Conservation (phyloP, 768 basidiomycete genomes). For the Leccinum longicurvipes region DNA sequence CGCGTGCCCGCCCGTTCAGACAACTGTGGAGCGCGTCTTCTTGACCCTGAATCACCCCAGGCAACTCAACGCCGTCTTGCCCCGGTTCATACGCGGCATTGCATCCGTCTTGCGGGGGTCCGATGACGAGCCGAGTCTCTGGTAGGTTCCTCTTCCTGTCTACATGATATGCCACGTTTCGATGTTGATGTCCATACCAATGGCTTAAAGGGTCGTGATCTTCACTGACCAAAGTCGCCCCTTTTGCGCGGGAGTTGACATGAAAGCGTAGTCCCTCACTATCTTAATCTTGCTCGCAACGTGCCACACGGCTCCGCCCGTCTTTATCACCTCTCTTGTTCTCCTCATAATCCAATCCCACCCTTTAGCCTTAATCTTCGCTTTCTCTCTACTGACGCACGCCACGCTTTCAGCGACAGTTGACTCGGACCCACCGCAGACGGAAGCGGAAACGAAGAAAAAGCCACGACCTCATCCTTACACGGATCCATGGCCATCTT, state of each 20-base stretch:
- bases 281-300: too few species aligned
- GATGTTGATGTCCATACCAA: background rate
- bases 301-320: too few species aligned
- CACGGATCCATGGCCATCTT: slow-evolving; percentile 76
- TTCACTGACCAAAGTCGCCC: slow-evolving; percentile 68
- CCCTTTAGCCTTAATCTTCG: too few species aligned
- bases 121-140: too few species aligned
- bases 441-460: slow-evolving; percentile 43
- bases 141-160: too few species aligned
- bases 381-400: too few species aligned
- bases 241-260: slow-evolving; percentile 80
- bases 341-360: too few species aligned
- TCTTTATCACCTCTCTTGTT: too few species aligned
- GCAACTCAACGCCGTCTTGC: slow-evolving; percentile 70
- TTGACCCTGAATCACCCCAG: slow-evolving; percentile 65
- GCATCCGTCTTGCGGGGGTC: slow-evolving; percentile 58
- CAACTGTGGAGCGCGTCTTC: slow-evolving; percentile 46
- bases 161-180: background rate
- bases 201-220: slow-evolving; percentile 71
- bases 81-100: slow-evolving; percentile 53
- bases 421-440: slow-evolving; percentile 55
- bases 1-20: slow-evolving; percentile 31
- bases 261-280: slow-evolving; percentile 70
- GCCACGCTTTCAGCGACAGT: too few species aligned
- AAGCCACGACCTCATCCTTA: slow-evolving; percentile 34